These are phyloP conservation scores for Murraya koenigii DNA, from an alignment of 345 rosid genomes.

Conservation along the genomic window DNA sequence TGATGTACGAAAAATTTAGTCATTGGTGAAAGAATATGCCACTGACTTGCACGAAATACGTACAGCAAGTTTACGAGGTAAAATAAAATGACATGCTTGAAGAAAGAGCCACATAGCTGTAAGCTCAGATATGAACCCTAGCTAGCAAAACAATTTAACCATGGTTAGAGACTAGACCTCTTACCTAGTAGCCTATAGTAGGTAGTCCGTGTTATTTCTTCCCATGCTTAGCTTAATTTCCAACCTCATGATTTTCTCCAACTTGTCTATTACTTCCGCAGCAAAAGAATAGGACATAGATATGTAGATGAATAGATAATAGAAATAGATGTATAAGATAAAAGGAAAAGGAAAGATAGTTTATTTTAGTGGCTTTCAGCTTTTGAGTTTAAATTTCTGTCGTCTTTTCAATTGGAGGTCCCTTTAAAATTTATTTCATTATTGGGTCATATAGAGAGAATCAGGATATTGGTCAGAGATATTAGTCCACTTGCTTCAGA, in stretches of 20 bases:
- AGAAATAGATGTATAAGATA: neutral
- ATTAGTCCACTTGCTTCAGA: conserved; percentile 8
- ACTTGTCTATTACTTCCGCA: conserved; percentile 23
- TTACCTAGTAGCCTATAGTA: too few relatives aligned
- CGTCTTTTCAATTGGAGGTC: neutral
- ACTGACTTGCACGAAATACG: too few relatives aligned
- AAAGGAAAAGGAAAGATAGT: conserved; percentile 9
- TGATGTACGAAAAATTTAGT: too few relatives aligned
- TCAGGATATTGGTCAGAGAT: conserved; percentile 21
- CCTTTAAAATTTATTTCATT: neutral
- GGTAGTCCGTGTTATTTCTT: neutral
- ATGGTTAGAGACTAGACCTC: conserved; percentile 9
- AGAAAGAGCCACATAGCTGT: neutral
- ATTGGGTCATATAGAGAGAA: neutral
- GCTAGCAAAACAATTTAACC: conserved; percentile 4
- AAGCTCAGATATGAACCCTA: neutral
- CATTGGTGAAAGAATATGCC: too few relatives aligned
- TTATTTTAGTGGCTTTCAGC: conserved; percentile 14
- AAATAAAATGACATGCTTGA: neutral
- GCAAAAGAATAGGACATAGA: conserved; percentile 17
- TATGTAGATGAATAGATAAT: neutral
- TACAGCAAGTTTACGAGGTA: neutral
- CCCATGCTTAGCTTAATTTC: neutral
- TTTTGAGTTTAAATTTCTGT: neutral
- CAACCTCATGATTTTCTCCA: conserved; percentile 16